These are phyloP conservation scores for Comarum palustre DNA, from an alignment of 306 rosid species.

Conservation along the genomic window DNA sequence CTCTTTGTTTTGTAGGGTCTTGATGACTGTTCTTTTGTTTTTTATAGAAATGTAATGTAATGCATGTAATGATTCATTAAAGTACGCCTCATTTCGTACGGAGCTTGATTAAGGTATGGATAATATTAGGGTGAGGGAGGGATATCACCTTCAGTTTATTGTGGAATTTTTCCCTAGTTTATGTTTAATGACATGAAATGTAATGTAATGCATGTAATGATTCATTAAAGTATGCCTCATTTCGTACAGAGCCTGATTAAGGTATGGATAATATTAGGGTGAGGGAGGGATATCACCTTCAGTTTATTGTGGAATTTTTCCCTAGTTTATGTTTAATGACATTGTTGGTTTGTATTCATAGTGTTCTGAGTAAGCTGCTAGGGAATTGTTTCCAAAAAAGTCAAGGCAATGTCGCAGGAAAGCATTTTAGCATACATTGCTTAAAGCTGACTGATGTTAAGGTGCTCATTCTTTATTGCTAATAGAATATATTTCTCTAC, in stretches of 20 bases:
- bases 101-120: constrained; percentile 86
- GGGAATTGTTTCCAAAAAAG: constrained; percentile 77
- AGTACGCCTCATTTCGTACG: constrained; percentile 81
- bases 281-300: background rate
- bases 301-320: background rate
- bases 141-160: background rate
- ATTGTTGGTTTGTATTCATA: constrained; percentile 24
- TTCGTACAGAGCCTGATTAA: constrained; percentile 91
- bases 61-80: constrained; percentile 75
- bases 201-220: constrained; percentile 53
- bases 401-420: constrained; percentile 88
- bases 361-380: constrained; percentile 81
- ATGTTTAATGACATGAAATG: constrained; percentile 14
- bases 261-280: constrained; percentile 36
- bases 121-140: background rate
- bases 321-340: constrained; percentile 9
- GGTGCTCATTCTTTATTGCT: constrained; percentile 43
- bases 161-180: background rate
- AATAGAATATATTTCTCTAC: constrained; percentile 2
- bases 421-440: constrained; percentile 73
- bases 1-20: background rate
- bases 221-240: constrained; percentile 74
- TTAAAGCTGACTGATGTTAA: constrained; percentile 76
- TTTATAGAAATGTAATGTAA: background rate
- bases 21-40: background rate